Conservation (phyloP, 2,329 filamentous ascomycete genomes). For the Fusarium sp. region DNA sequence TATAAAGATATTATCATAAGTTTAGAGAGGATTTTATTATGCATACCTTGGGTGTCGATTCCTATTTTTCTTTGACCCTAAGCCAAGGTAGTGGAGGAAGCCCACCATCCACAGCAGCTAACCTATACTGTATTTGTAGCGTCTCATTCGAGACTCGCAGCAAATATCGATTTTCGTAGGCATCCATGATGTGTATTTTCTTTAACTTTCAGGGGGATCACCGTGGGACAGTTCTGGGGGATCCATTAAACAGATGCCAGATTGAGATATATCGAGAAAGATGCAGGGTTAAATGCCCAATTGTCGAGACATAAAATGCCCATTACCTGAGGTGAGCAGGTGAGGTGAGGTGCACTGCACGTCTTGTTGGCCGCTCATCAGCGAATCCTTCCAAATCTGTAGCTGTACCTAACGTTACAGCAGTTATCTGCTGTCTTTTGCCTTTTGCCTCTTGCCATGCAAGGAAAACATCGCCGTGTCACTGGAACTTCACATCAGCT, state of each 20-base stretch:
- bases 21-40: no score
- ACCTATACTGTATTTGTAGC: conserved; percentile 5
- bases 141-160: conserved; percentile 11
- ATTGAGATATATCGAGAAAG: not conserved
- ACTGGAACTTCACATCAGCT: not conserved
- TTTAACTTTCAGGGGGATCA: conserved; percentile 31
- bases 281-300: not conserved
- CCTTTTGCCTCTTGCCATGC: not conserved
- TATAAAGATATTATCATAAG: no score
- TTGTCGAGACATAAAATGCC: not conserved
- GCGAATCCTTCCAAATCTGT: not conserved
- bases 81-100: no score
- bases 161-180: conserved; percentile 8
- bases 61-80: no score
- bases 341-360: not conserved
- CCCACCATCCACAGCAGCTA: conserved; percentile 13
- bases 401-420: not conserved
- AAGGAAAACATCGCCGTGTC: not conserved
- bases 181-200: conserved; percentile 14
- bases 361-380: not conserved
- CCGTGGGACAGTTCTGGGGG: conserved; percentile 5
- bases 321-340: no score
- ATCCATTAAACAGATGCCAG: not conserved
- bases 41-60: no score
- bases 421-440: not conserved